Base-by-base conservation (phyloP, 2,329 filamentous ascomycete species). In the Bipolaris bicolor region DNA sequence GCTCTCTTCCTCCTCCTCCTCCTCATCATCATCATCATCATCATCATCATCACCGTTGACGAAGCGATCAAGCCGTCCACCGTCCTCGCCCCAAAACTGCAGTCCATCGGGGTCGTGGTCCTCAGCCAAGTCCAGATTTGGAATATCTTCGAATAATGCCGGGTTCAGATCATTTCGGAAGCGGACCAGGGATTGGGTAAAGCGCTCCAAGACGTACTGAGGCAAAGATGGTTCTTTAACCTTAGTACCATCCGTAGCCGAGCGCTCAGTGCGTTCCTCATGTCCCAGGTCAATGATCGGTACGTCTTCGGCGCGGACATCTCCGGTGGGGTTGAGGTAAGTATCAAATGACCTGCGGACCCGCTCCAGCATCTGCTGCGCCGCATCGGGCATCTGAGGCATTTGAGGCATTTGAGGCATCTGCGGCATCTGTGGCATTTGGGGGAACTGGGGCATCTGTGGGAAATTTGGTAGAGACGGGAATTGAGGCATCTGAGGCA, bases 201-300 rank as follows among this genome's bases (percentile, higher is more conserved):
- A 75, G 0, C 79, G 75, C 47, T 81, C 78, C 7, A 82, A 66
- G 59, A 82, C 79, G 40, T 80, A 79, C 56, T 80, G 79, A 0
- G 80, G 72, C 7, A 76, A 75, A 5, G 76, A 77, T 18, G 80
- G 79, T 34, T 71, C 67, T 49, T 67, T 64, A 18, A 75, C 73
- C 34, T 67, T 68, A 3, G 74, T 73, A 13, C 72, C 73, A 44
- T 76, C 75, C 7, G 71, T 74, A 15, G 73, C 71, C n/a, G 61
- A 60, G 4, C 63, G 64, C 44, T 74, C 71, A 7, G 75, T 70
- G 7, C 73, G 69, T 33, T 77, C 73, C 18, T 70, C 67, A 13
- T 67, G 65, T n/a, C 72, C 77, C 5, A 78, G 67, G 48, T 75
- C 72, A 16, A 77, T 75, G 49, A 74, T 71, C 0, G 73, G 72